phyloP scores from a whole-genome alignment of 2,329 filamentous ascomycete species.

The Diaporthe sp. region DNA sequence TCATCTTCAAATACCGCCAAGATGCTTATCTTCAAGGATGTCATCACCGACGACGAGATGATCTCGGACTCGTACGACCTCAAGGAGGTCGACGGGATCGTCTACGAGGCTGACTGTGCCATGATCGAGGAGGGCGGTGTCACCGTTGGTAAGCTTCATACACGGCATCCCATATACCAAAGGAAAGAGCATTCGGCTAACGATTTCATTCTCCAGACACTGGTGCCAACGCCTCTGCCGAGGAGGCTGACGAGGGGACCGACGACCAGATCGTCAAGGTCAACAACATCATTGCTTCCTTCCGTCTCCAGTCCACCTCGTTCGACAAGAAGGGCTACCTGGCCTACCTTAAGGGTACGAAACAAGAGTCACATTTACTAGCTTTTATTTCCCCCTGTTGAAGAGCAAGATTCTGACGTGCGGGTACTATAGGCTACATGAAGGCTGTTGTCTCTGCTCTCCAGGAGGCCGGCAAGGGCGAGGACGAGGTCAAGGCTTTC shows the following conservation, averaged over 20 bases:
- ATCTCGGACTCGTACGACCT: conserved; percentile 94
- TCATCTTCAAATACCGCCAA: conserved; percentile 57
- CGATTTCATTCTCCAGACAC: conserved; percentile 68
- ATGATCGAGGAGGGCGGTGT: conserved; percentile 87
- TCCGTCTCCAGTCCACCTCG: conserved; percentile 82
- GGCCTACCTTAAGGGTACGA: conserved; percentile 84
- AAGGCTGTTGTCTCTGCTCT: conserved; percentile 84
- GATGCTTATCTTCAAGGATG: conserved; percentile 85
- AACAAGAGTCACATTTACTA: conserved; percentile 9
- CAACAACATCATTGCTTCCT: conserved; percentile 94
- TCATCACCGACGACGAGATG: conserved; percentile 92
- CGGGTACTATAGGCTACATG: conserved; percentile 75
- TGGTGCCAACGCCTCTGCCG: conserved; percentile 96
- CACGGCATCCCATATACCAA: not conserved
- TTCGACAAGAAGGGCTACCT: conserved; percentile 94
- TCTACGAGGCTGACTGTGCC: conserved; percentile 92
- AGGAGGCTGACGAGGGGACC: conserved; percentile 82
- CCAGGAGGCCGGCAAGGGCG: conserved; percentile 67
- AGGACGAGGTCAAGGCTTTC: conserved; percentile 80
- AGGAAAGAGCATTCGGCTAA: not conserved
- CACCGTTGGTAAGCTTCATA: conserved; percentile 72
- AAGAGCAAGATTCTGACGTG: conserved; percentile 26
- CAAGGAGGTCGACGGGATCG: conserved; percentile 81
- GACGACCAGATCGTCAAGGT: conserved; percentile 81
- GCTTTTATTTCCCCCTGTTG: not conserved